A percentile compares a stretch with the other conserved stretches of the same genome.
phyloP scores from a whole-genome alignment of 179 eudicot species.

The Beta lomatogona region DNA sequence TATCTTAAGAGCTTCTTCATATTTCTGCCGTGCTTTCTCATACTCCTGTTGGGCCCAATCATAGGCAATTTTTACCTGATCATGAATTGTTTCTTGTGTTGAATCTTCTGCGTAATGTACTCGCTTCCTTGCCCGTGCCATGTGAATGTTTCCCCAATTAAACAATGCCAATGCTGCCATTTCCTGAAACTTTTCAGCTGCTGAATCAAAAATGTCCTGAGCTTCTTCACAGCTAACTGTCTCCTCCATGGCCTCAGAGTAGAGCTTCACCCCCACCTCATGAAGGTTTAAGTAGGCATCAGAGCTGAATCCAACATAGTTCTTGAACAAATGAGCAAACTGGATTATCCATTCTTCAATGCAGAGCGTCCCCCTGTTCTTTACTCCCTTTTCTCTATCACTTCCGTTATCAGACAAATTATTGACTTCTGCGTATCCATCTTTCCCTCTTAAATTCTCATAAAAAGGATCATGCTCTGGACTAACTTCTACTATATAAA shows the following conservation, averaged over 20 bases:
- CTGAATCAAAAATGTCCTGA: constrained; percentile 62
- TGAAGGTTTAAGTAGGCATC: constrained; percentile 86
- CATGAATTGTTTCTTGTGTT: constrained; percentile 50
- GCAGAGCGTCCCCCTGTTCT: constrained; percentile 35
- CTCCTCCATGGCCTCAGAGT: constrained; percentile 95
- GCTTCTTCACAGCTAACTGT: constrained; percentile 83
- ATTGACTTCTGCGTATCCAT: constrained; percentile 26
- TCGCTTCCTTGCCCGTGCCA: constrained; percentile 82
- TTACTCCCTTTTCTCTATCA: constrained; percentile 27
- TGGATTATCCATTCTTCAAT: constrained; percentile 87
- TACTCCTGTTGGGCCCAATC: constrained; percentile 84
- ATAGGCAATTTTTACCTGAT: constrained; percentile 52
- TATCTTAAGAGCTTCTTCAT: constrained; percentile 73
- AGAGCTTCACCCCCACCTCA: constrained; percentile 81
- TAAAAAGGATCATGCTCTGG: constrained; percentile 82
- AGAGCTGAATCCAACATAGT: constrained; percentile 79
- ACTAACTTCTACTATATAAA: constrained; percentile 71
- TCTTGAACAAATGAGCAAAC: constrained; percentile 87
- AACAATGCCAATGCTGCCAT: constrained; percentile 93
- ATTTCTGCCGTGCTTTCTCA: constrained; percentile 67
- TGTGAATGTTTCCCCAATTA: constrained; percentile 96
- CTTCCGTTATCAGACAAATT: constrained; percentile 28
- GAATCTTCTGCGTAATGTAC: constrained; percentile 60
- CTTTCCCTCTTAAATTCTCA: constrained; percentile 34
- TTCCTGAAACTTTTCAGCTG: constrained; percentile 87